Percentiles rank a stretch among this genome's conserved stretches.
phyloP scores from a whole-genome alignment of 768 basidiomycete species.

The Collybia sordida region DNA sequence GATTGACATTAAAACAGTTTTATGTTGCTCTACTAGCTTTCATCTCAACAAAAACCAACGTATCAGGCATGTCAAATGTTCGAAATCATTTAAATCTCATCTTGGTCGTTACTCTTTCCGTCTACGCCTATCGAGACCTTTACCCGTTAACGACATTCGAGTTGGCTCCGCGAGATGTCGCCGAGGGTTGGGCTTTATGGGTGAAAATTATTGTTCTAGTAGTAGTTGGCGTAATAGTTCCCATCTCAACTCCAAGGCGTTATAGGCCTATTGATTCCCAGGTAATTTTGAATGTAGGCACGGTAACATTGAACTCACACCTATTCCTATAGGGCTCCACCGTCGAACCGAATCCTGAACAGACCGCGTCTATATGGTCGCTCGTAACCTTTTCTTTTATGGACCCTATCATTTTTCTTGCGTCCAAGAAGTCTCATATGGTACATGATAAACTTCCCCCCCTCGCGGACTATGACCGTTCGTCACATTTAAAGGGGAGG shows the following conservation, averaged over 20 bases:
- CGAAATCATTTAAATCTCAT: constrained; percentile 22
- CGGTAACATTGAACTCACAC: too few species aligned
- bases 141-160: constrained; percentile 56
- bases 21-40: too few species aligned
- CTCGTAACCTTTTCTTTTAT: constrained; percentile 51
- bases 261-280: constrained; percentile 56
- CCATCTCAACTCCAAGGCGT: constrained; percentile 48
- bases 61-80: too few species aligned
- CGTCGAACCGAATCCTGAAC: constrained; percentile 38
- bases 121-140: constrained; percentile 56
- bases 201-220: constrained; percentile 41
- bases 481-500: too few species aligned
- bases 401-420: constrained; percentile 47
- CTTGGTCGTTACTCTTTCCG: constrained; percentile 29
- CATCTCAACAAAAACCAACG: too few species aligned
- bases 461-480: constrained; percentile 58
- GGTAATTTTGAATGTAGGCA: constrained; percentile 20
- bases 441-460: constrained; percentile 55
- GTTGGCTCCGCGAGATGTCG: constrained; percentile 40
- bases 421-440: constrained; percentile 43
- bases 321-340: constrained; percentile 26
- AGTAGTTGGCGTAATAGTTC: constrained; percentile 44
- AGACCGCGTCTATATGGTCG: constrained; percentile 47
- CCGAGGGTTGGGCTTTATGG: constrained; percentile 50
- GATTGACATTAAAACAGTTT: too few species aligned